A percentile compares a stretch with the other conserved stretches of the same genome.
Conservation (phyloP, 352 stramenopile genomes). For the Vaucheria bursata region DNA sequence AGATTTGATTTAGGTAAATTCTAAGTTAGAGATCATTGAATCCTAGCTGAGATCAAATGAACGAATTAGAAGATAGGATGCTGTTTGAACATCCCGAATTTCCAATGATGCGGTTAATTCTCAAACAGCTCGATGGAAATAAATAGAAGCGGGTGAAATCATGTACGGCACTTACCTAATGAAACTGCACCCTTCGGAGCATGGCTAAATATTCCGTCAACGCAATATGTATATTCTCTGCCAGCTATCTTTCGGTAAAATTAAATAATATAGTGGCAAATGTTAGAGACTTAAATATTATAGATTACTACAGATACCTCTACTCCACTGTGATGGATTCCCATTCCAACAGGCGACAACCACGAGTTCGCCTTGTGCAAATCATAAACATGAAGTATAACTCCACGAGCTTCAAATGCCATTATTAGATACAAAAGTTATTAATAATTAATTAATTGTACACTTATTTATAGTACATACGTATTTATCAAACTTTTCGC, state of each 20-base stretch:
- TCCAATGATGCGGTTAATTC: no score
- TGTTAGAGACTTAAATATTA: neutral
- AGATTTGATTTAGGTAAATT: no score
- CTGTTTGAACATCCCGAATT: no score
- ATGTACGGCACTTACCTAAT: neutral
- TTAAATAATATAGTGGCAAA: neutral
- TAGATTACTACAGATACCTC: neutral
- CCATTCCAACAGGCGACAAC: neutral
- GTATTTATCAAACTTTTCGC: no score
- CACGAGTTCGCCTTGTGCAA: conserved; percentile 4
- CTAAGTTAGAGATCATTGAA: no score
- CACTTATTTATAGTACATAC: no score
- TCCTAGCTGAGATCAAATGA: no score
- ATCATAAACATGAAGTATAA: conserved; percentile 10
- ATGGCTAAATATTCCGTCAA: neutral
- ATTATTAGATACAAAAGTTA: neutral
- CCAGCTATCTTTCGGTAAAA: neutral
- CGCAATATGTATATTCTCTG: conserved; percentile 1
- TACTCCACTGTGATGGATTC: conserved; percentile 1
- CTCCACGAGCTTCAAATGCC: neutral
- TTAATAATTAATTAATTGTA: no score
- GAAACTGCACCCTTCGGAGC: neutral
- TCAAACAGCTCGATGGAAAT: no score
- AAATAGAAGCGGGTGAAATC: no score
- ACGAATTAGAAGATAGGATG: no score